Evolutionary conservation across 2,329 filamentous ascomycete genomes (phyloP).

Genomic region (Torrubiella hemipterigena): DNA sequence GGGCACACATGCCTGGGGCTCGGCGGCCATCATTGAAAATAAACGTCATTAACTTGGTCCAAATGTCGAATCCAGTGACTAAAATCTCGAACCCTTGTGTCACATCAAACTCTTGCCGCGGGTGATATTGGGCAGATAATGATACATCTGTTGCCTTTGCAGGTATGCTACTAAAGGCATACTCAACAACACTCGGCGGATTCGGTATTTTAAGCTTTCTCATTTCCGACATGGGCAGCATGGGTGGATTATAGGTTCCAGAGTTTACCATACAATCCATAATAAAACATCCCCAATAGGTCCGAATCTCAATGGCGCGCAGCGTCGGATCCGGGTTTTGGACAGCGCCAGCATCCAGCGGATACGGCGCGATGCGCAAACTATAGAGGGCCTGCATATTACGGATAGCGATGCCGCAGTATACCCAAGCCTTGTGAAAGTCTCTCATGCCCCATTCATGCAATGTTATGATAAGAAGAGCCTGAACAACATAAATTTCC

Average conservation of each 20-base stretch:
- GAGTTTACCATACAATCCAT: constrained; percentile 32
- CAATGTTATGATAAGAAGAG: constrained; percentile 24
- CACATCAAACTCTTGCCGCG: constrained; percentile 12
- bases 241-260: constrained; percentile 24
- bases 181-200: constrained; percentile 21
- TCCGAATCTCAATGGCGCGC: constrained; percentile 22
- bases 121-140: not conserved
- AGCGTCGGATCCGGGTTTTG: constrained; percentile 10
- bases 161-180: constrained; percentile 23
- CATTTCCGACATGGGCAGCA: constrained; percentile 22
- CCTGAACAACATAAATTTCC: constrained; percentile 22
- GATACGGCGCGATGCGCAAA: constrained; percentile 14
- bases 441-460: constrained; percentile 30
- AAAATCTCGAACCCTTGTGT: constrained; percentile 21
- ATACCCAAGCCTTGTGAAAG: constrained; percentile 30
- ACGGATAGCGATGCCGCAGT: constrained; percentile 25
- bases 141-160: not conserved
- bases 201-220: constrained; percentile 18
- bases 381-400: constrained; percentile 25
- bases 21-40: constrained; percentile 29
- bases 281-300: constrained; percentile 33
- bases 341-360: constrained; percentile 13
- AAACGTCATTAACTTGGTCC: constrained; percentile 26
- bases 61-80: constrained; percentile 30
- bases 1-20: constrained; percentile 23